Conservation (phyloP, 805 yeast genomes). For the Blastobotrys peoriensis region DNA sequence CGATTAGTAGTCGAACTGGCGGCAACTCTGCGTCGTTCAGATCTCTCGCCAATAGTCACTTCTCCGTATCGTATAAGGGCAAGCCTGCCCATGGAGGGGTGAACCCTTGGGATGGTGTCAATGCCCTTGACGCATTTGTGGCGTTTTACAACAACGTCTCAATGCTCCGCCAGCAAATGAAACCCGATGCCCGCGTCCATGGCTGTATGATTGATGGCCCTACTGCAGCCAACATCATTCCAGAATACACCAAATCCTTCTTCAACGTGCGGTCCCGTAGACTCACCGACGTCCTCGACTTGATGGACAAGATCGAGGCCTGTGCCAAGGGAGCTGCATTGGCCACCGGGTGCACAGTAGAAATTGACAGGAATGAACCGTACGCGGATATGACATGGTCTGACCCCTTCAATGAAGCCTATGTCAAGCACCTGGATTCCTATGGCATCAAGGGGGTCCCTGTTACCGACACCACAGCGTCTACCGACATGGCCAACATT, state of each 20-base stretch:
- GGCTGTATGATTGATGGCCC: conserved; percentile 25
- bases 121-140: conserved; percentile 29
- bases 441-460: conserved; percentile 1
- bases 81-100: conserved; percentile 29
- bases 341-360: conserved; percentile 5
- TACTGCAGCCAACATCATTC: conserved; percentile 24
- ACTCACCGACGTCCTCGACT: not conserved
- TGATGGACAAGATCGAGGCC: not conserved
- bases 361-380: not conserved
- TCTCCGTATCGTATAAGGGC: conserved; percentile 22
- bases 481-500: conserved; percentile 4
- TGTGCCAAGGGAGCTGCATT: conserved; percentile 6
- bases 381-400: conserved; percentile 1
- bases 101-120: conserved; percentile 28
- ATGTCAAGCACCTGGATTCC: not conserved
- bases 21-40: conserved; percentile 1
- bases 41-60: not conserved
- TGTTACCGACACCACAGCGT: not conserved
- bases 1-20: conserved; percentile 12
- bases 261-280: not conserved
- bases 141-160: conserved; percentile 24
- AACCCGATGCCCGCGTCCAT: conserved; percentile 25
- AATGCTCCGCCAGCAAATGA: conserved; percentile 27
- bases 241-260: conserved; percentile 11
- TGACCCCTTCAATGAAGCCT: not conserved